Percentiles rank a stretch among this genome's conserved stretches.
phyloP scores from a whole-genome alignment of 345 rosid genomes.

The Eucalyptus tenuipes region DNA sequence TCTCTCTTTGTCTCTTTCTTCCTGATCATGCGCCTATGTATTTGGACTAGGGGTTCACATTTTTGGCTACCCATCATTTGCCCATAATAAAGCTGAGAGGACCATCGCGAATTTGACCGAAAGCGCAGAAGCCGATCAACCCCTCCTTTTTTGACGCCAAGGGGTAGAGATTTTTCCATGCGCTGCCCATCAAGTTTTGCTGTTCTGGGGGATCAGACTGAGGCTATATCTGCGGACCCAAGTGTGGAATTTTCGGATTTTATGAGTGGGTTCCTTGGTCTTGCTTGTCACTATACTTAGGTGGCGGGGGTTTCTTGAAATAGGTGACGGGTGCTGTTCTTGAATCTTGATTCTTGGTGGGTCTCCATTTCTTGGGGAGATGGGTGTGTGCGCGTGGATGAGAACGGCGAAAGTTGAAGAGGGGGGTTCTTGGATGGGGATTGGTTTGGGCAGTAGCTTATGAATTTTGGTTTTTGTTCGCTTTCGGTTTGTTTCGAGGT shows the following conservation, averaged over 20 bases:
- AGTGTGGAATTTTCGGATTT: background rate
- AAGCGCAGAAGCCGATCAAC: no score
- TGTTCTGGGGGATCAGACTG: background rate
- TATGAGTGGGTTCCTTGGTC: background rate
- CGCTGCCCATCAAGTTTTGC: background rate
- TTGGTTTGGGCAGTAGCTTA: background rate
- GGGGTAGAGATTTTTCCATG: no score
- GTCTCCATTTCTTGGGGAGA: background rate
- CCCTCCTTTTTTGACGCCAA: no score
- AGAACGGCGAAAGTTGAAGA: background rate
- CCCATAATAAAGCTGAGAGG: no score
- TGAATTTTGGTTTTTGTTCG: background rate
- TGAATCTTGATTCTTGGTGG: background rate
- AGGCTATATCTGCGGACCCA: background rate
- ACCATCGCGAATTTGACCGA: no score
- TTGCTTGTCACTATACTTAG: background rate
- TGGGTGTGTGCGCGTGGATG: background rate
- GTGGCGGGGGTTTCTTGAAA: background rate
- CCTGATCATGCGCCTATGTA: no score
- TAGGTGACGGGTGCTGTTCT: background rate
- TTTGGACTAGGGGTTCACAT: no score
- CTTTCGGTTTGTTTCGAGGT: background rate
- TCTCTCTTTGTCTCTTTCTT: no score
- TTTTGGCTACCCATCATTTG: no score
- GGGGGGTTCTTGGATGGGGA: background rate